Evolutionary conservation across 2,329 filamentous ascomycete genomes (phyloP), one percentile per base, ranked within the genome.

Genomic region (Aspergillus sp.): DNA sequence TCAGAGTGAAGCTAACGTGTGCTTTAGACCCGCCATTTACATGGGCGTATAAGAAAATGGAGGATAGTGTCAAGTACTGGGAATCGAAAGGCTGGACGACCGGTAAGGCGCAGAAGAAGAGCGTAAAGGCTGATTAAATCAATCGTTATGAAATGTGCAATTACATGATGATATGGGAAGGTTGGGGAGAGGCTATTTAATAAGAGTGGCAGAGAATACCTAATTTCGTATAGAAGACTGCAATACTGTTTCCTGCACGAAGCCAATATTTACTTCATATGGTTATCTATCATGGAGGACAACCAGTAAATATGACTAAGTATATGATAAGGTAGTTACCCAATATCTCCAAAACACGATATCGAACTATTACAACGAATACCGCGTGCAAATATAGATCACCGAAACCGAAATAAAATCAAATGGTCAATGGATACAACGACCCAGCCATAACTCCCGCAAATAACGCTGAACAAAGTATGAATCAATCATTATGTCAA

Each of bases 21-120:
- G 18, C 24, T 6, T 22, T 39, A 72, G 70, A 76, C 48, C 72
- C 71, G 4, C 65, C 71, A 20, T 76, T 81, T 55, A 72, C 69
- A 12, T 79, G 75, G 67, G 76, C 79, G 32, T 76, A 80, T 62
- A 71, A 74, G 58, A 80, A 82, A 66, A 81, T 83, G 63, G 78
- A 81, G 65, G 70, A 73, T 30, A 74, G 76, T 59, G 69, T 82
- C 11, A 69, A 73, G 62, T 71, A 69, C 60, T 76, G 78, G 72
- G 77, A 80, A 55, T 71, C 71, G 7, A 70, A 64, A 51, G 69
- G 70, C 11, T 71, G 69, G 69, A 71, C 66, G 26, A 57, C 65
- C 4, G 68, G 66, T 1, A 71, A 71, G 54, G 65, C 64, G n/a
- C 65, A 68, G 58, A 72, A 71, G 64, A 73, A 73, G 63, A 72